Evolutionary conservation across 768 basidiomycete species (phyloP).

Genomic region (Plicaturopsis crispa): DNA sequence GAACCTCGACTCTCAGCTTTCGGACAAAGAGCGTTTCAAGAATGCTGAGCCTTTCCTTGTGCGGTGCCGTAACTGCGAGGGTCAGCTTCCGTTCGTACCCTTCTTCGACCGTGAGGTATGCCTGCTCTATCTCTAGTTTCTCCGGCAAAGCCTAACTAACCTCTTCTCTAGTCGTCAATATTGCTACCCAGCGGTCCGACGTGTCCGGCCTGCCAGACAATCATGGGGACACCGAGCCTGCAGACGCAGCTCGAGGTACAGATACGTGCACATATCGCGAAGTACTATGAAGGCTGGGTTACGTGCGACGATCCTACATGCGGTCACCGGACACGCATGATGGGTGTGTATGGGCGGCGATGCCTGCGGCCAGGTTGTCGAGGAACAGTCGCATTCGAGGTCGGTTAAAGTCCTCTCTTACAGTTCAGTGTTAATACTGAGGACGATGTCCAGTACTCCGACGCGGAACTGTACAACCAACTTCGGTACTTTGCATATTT

Average conservation of each 20-base stretch:
- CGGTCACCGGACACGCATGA: slow-evolving; percentile 79
- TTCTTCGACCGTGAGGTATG: slow-evolving; percentile 53
- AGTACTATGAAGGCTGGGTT: slow-evolving; percentile 87
- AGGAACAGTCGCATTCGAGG: slow-evolving; percentile 71
- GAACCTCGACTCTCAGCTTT: slow-evolving; percentile 82
- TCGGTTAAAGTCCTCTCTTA: slow-evolving; percentile 23
- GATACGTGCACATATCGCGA: slow-evolving; percentile 66
- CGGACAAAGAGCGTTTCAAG: slow-evolving; percentile 83
- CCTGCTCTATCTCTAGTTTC: slow-evolving; percentile 1
- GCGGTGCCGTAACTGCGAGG: slow-evolving; percentile 71
- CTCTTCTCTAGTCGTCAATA: slow-evolving; percentile 48
- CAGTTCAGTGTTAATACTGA: slow-evolving; percentile 3
- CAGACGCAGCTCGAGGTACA: slow-evolving; percentile 83
- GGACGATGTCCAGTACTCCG: slow-evolving; percentile 57
- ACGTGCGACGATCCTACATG: slow-evolving; percentile 86
- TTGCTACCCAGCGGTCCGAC: slow-evolving; percentile 55
- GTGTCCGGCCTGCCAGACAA: slow-evolving; percentile 61
- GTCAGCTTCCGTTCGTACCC: slow-evolving; percentile 46
- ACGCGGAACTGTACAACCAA: slow-evolving; percentile 83
- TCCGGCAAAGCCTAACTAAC: slow-evolving; percentile 1
- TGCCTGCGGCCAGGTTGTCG: slow-evolving; percentile 68
- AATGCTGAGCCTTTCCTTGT: slow-evolving; percentile 66
- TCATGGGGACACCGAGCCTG: slow-evolving; percentile 52
- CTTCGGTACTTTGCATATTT: slow-evolving; percentile 75
- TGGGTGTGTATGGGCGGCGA: slow-evolving; percentile 84